These are phyloP conservation scores for Massarina eburnea DNA, from an alignment of 2,329 filamentous ascomycete genomes.

Conservation along the genomic window DNA sequence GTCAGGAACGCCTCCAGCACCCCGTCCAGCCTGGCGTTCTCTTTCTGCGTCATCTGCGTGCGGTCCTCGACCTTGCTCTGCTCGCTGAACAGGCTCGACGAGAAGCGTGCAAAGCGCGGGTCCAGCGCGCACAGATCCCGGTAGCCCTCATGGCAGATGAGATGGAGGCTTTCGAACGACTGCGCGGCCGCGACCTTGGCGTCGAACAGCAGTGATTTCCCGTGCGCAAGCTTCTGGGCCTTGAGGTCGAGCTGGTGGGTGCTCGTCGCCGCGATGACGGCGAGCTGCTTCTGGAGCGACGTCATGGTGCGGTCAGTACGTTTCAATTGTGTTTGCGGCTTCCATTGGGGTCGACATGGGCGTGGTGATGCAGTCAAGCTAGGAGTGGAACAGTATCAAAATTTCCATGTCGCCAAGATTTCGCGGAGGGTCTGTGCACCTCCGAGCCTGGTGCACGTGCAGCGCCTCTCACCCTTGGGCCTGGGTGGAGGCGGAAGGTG, in stretches of 20 bases:
- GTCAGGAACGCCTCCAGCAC: constrained; percentile 82
- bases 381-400: neutral
- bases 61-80: constrained; percentile 90
- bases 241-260: constrained; percentile 91
- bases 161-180: constrained; percentile 85
- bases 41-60: constrained; percentile 74
- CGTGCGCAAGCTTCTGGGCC: constrained; percentile 87
- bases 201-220: constrained; percentile 94
- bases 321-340: constrained; percentile 4
- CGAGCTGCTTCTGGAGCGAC: constrained; percentile 88
- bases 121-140: constrained; percentile 90
- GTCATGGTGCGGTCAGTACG: constrained; percentile 62
- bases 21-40: constrained; percentile 79
- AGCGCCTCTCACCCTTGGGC: no score
- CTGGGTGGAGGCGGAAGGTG: no score
- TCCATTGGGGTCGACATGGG: neutral
- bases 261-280: constrained; percentile 85
- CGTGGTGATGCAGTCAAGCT: constrained; percentile 18
- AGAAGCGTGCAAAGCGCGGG: constrained; percentile 72
- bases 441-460: constrained; percentile 5
- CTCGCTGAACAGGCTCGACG: constrained; percentile 82
- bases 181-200: constrained; percentile 80
- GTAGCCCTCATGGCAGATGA: constrained; percentile 85
- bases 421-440: constrained; percentile 10
- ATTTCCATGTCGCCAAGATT: constrained; percentile 1